These are phyloP conservation scores for Epithele typhae DNA, from an alignment of 768 basidiomycete species.

Conservation along the genomic window DNA sequence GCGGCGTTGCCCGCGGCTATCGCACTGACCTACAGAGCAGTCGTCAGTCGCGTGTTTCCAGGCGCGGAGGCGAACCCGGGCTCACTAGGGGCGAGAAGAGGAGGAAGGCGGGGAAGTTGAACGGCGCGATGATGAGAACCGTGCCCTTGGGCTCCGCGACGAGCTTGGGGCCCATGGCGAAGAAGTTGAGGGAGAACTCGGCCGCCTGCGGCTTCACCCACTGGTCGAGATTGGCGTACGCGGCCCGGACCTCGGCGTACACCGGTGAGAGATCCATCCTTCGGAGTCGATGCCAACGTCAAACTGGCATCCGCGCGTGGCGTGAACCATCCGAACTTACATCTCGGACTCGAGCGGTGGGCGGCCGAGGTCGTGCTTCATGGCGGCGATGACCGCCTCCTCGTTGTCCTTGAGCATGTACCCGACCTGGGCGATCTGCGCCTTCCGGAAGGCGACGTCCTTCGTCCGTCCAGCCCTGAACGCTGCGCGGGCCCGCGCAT, in stretches of 20 bases:
- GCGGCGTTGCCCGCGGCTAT: slow-evolving; percentile 74
- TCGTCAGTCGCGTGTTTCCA: too few species aligned
- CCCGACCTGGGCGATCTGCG: slow-evolving; percentile 66
- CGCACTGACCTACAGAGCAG: slow-evolving; percentile 41
- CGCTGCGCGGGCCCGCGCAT: slow-evolving; percentile 44
- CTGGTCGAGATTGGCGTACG: slow-evolving; percentile 61
- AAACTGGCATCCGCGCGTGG: too few species aligned
- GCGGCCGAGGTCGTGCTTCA: slow-evolving; percentile 58
- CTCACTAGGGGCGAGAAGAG: slow-evolving; percentile 54
- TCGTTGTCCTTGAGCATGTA: slow-evolving; percentile 72
- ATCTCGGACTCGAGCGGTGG: slow-evolving; percentile 54
- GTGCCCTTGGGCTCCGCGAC: slow-evolving; percentile 76
- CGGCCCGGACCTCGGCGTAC: slow-evolving; percentile 45
- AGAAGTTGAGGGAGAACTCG: slow-evolving; percentile 52
- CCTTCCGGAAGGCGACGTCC: slow-evolving; percentile 61
- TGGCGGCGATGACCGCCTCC: slow-evolving; percentile 50
- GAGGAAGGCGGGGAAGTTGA: slow-evolving; percentile 71
- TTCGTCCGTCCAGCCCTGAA: slow-evolving; percentile 62
- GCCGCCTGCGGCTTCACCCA: slow-evolving; percentile 68
- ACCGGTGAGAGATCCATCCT: slow-evolving; percentile 59
- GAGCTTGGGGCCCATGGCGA: slow-evolving; percentile 55
- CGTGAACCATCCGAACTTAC: slow-evolving; percentile 14
- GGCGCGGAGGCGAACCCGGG: background rate
- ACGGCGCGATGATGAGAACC: slow-evolving; percentile 64
- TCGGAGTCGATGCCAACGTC: too few species aligned